Evolutionary conservation across 73 alveolate species (phyloP).

Genomic region (Tetrahymena elliotti): DNA sequence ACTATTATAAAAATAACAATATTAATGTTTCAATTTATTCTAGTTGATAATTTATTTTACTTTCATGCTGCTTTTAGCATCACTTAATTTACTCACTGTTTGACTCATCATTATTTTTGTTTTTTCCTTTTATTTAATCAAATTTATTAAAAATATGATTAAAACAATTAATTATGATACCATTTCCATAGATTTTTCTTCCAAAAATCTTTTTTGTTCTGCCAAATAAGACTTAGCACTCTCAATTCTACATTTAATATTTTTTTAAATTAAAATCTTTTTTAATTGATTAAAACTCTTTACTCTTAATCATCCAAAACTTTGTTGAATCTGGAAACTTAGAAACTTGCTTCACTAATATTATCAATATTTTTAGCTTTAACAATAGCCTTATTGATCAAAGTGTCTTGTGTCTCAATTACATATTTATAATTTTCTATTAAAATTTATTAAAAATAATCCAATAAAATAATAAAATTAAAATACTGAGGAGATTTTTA

Average conservation of each 20-base stretch:
- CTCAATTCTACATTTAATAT: background rate
- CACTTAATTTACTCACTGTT: background rate
- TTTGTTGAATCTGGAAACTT: background rate
- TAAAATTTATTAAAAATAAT: background rate
- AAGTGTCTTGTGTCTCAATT: background rate
- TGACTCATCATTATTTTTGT: background rate
- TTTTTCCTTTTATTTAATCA: background rate
- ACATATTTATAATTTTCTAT: background rate
- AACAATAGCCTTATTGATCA: background rate
- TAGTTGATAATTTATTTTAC: background rate
- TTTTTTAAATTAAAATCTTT: background rate
- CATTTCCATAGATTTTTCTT: background rate
- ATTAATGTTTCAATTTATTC: background rate
- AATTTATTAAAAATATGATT: background rate
- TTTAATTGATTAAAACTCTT: background rate
- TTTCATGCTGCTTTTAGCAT: background rate
- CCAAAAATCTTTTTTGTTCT: background rate
- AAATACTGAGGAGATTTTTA: background rate
- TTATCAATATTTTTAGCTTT: background rate
- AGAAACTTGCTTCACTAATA: background rate
- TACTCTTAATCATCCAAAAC: background rate
- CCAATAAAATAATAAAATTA: background rate
- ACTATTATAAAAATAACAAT: background rate
- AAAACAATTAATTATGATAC: background rate
- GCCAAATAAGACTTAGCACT: background rate